These are phyloP conservation scores for Ophidiomyces ophidiicola DNA, from an alignment of 2,329 filamentous ascomycete species.

Conservation along the genomic window DNA sequence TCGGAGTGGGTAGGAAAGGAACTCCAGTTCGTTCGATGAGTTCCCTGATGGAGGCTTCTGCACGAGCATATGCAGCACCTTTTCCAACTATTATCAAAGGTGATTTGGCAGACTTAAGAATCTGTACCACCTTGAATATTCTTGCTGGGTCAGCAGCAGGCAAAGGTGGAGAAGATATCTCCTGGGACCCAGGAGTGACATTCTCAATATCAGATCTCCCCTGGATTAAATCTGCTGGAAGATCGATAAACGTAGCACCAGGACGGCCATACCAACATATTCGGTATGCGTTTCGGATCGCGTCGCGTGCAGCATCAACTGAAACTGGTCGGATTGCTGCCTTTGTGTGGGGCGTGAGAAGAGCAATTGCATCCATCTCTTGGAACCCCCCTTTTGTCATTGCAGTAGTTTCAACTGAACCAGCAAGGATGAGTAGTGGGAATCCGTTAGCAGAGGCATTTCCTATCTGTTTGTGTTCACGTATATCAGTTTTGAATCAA, in stretches of 20 bases:
- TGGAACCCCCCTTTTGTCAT: constrained; percentile 46
- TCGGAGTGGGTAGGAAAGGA: constrained; percentile 47
- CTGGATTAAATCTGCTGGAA: constrained; percentile 46
- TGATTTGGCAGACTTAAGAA: constrained; percentile 39
- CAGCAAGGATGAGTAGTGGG: constrained; percentile 43
- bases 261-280: constrained; percentile 44
- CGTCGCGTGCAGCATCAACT: constrained; percentile 36
- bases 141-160: constrained; percentile 36
- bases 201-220: constrained; percentile 22
- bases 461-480: constrained; percentile 27
- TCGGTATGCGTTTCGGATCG: constrained; percentile 42
- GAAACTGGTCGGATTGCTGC: constrained; percentile 37
- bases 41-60: constrained; percentile 35
- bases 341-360: constrained; percentile 44
- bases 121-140: constrained; percentile 31
- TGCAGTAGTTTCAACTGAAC: constrained; percentile 42
- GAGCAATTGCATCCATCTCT: constrained; percentile 44
- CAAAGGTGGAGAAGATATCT: constrained; percentile 31
- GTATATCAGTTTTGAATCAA: constrained; percentile 5
- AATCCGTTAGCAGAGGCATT: constrained; percentile 45
- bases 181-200: too few species aligned
- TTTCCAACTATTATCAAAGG: constrained; percentile 46
- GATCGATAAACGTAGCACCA: constrained; percentile 43
- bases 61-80: constrained; percentile 43
- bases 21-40: constrained; percentile 39